Evolutionary conservation across 2,329 filamentous ascomycete genomes (phyloP).

Genomic region (Colletotrichum noveboracense): DNA sequence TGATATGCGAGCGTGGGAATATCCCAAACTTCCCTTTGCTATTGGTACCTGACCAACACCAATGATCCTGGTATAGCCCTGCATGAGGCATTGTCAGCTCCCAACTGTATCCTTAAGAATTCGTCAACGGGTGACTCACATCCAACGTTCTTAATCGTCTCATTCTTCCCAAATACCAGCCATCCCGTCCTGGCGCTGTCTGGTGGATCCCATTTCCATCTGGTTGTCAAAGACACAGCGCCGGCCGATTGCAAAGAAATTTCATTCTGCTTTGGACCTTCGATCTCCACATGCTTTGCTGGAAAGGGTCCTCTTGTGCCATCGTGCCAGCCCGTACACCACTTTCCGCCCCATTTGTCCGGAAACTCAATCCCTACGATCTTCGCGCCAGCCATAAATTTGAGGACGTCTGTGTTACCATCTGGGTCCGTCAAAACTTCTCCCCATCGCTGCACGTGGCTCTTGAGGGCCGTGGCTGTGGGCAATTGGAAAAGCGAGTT

Average conservation of each 20-base stretch:
- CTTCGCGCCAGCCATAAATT: constrained; percentile 39
- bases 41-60: constrained; percentile 46
- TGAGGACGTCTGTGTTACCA: constrained; percentile 37
- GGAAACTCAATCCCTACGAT: constrained; percentile 37
- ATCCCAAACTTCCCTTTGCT: constrained; percentile 42
- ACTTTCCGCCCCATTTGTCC: constrained; percentile 37
- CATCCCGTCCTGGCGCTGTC: constrained; percentile 17
- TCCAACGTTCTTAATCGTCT: constrained; percentile 55
- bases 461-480: constrained; percentile 36
- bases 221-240: constrained; percentile 23
- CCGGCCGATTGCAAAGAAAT: constrained; percentile 8
- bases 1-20: constrained; percentile 43
- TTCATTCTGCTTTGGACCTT: constrained; percentile 26
- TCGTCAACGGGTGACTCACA: constrained; percentile 15
- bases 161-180: constrained; percentile 45
- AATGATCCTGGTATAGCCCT: constrained; percentile 40
- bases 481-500: constrained; percentile 31
- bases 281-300: constrained; percentile 30
- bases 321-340: constrained; percentile 39
- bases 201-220: constrained; percentile 34
- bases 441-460: constrained; percentile 39
- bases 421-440: constrained; percentile 37
- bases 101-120: not conserved
- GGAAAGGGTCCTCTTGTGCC: constrained; percentile 31
- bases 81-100: not conserved